phyloP scores from a whole-genome alignment of 1,284 basidiomycete species.

The Hortiboletus rubellus region DNA sequence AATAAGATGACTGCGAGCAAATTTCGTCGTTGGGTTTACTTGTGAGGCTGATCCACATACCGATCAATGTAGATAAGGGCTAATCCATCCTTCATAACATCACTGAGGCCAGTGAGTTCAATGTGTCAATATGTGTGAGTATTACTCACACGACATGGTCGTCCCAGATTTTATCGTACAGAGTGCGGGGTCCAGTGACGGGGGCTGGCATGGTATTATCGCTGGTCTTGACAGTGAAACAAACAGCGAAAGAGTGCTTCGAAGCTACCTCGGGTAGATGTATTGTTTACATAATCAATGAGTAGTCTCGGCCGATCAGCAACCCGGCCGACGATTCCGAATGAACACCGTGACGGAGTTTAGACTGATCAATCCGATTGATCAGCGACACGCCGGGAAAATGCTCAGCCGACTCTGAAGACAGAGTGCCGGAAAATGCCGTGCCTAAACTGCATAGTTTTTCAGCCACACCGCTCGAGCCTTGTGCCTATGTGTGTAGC shows the following conservation, averaged over 20 bases:
- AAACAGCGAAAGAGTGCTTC: not conserved
- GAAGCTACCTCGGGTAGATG: not conserved
- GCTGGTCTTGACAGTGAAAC: not conserved
- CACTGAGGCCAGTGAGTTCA: constrained; percentile 43
- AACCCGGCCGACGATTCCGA: constrained; percentile 22
- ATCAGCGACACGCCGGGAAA: not conserved
- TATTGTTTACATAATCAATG: not conserved
- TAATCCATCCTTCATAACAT: constrained; percentile 78
- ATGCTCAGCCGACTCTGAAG: not conserved
- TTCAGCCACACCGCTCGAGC: constrained; percentile 39
- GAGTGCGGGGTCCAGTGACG: constrained; percentile 66
- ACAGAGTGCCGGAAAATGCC: constrained; percentile 23
- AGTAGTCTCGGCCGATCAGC: constrained; percentile 21
- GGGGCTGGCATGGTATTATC: constrained; percentile 54
- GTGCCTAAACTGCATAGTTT: constrained; percentile 40
- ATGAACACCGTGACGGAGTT: too few relatives aligned
- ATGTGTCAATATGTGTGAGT: constrained; percentile 4
- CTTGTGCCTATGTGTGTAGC: not conserved
- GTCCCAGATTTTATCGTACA: constrained; percentile 97
- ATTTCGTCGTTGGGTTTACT: not conserved
- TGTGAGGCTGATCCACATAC: constrained; percentile 40
- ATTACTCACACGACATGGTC: constrained; percentile 84
- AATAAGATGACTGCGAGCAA: constrained; percentile 73
- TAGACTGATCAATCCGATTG: too few relatives aligned
- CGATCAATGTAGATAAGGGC: constrained; percentile 93